phyloP scores from a whole-genome alignment of 768 basidiomycete genomes.

The Calocera viscosa region DNA sequence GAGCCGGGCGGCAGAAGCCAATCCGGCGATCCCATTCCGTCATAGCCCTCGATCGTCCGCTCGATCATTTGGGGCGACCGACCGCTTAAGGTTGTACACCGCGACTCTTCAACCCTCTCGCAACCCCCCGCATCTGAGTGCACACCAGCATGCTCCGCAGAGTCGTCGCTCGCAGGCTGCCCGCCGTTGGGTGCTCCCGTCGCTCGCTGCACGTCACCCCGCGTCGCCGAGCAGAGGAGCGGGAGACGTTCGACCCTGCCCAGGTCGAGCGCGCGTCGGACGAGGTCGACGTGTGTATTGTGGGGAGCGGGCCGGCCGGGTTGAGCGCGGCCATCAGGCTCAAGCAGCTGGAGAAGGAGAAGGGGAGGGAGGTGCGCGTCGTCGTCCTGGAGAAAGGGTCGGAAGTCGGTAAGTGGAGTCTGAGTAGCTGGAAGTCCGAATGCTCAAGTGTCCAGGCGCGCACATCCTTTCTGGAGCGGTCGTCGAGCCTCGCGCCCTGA shows the following conservation, averaged over 20 bases:
- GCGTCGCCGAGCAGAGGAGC: background rate
- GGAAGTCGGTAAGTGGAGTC: slow-evolving; percentile 61
- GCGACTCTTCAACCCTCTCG: too few relatives aligned
- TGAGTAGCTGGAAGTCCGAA: background rate
- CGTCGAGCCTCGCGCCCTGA: slow-evolving; percentile 79
- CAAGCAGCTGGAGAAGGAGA: slow-evolving; percentile 79
- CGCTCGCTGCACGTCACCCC: background rate
- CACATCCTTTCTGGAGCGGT: slow-evolving; percentile 95
- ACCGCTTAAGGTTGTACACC: too few relatives aligned
- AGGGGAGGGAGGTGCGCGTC: slow-evolving; percentile 62
- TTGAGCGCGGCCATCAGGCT: slow-evolving; percentile 90
- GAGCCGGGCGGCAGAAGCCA: too few relatives aligned
- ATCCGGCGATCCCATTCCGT: too few relatives aligned
- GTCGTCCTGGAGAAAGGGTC: slow-evolving; percentile 91
- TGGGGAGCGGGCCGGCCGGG: slow-evolving; percentile 91
- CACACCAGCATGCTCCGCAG: background rate
- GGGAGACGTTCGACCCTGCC: slow-evolving; percentile 36
- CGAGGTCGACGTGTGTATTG: slow-evolving; percentile 92
- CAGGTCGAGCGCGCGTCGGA: slow-evolving; percentile 75
- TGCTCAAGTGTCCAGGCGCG: slow-evolving; percentile 41
- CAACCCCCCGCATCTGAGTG: background rate
- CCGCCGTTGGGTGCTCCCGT: background rate
- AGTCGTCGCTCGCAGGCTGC: background rate
- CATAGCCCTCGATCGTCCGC: too few relatives aligned
- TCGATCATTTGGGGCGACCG: too few relatives aligned